Base-by-base conservation (phyloP, 805 yeast species). In the Candida dajiaensis region DNA sequence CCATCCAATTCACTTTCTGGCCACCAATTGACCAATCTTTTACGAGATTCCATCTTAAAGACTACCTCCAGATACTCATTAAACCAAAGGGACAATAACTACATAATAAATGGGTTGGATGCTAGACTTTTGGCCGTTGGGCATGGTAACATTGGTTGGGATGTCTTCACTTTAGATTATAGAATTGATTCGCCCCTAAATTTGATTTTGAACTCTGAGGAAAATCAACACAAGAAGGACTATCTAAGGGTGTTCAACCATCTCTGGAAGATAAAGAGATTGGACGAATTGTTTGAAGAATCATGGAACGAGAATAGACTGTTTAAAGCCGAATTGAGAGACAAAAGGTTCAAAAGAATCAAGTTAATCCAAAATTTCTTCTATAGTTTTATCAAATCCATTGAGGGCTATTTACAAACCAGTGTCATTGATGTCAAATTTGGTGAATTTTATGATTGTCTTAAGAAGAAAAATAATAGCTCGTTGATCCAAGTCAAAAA, bases 81-180 rank as follows among this genome's bases (percentile, higher is more conserved):
- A 6, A 61, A 66, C 37, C 63, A 64, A 29, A 56, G 65, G 1
- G 72, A 69, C 21, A 52, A 55, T 2, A 68, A 64, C 2, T 67
- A 63, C 16, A 71, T 77, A 10, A 61, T 77, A 12, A 67, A 74
- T 39, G 66, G 86, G 43, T 61, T 92, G 12, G 98, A 94, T 69
- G 96, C 97, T 0, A 71, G 97, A 40, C 72, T 90, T 20, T 70
- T 90, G 42, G 89, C 85, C 48, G 66, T 84, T 42, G 82, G 82
- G 4, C 87, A 83, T 54, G 84, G 88, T 0, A 78, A 81, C 25
- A 66, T 79, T 43, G 97, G 96, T 1, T 90, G 97, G 97, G 95
- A 90, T 59, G 89, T 86, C 2, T 90, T 92, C 62, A 88, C 97
- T 0, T 67, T 90, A 33, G 97, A 89, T 59, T 94, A 86, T 62